Evolutionary conservation across 164 flowering plant species (phyloP), one percentile per base, ranked within the genome.

Genomic region (Hamamelis virginiana): DNA sequence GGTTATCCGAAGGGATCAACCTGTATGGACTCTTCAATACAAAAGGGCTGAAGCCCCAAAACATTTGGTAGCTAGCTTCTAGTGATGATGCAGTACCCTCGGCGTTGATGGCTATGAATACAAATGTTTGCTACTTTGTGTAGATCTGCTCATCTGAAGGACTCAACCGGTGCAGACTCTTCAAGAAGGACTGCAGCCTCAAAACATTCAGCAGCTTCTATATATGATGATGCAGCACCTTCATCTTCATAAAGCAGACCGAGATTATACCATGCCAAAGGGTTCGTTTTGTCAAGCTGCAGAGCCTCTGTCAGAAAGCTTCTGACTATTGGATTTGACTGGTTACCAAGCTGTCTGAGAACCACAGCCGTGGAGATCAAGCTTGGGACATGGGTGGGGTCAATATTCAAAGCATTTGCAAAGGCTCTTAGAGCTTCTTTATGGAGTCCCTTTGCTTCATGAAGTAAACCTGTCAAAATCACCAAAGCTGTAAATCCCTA

Each of bases 161-260:
- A 82, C 44, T 79, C 84, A 59, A 83, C 77, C 10, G 84, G 86
- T 4, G 69, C 74, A 1, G 84, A 9, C 62, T 79, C 82, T 77
- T 83, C 76, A 21, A 81, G 76, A 10, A 57, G 5, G 1, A 63
- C 57, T 21, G 86, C 83, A 64, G 84, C 78, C 77, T 79, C 72
- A 48, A 83, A 81, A 62, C 84, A 83, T 56, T 83, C 86, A 12
- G 73, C 73, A 0, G 86, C 86, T 59, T 83, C 83, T 16, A 14
- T 62, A 9, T 13, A 9, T 11, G 76, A 9, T 11, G 76, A 75
- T 18, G 68, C 72, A 18, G 76, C 62, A 8, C 76, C 81, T 59
- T 73, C 59, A 8, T 71, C 58, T 52, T 72, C 71, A 68, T 69
- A 62, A n/a, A 75, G 59, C 46, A 79, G 27, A 19, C 84, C 84